These are phyloP conservation scores for Marchantia paleacea DNA, from an alignment of 225 moss, liverwort and hornwort genomes.

Conservation along the genomic window DNA sequence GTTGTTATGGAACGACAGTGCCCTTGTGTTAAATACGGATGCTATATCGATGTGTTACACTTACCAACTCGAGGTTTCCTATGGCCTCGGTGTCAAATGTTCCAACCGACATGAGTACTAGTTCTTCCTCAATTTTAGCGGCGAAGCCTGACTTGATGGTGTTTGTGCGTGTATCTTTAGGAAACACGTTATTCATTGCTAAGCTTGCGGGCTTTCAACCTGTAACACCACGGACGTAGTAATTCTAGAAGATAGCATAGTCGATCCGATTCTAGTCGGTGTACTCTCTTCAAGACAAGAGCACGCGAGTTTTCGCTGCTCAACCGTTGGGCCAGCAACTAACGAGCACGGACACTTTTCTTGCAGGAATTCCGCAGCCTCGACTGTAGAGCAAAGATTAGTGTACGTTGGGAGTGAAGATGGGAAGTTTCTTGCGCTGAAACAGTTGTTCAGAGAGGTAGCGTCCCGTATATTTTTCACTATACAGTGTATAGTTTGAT, in stretches of 20 bases:
- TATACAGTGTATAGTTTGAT: neutral
- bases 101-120: conserved; percentile 15
- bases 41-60: conserved; percentile 30
- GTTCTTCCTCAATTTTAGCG: too few species aligned
- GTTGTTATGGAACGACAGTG: neutral
- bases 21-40: conserved; percentile 39
- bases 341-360: neutral
- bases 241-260: too few species aligned
- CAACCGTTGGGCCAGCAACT: too few species aligned
- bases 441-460: conserved; percentile 78
- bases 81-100: conserved; percentile 42
- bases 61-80: conserved; percentile 36
- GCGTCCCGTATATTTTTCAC: neutral
- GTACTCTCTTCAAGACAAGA: too few species aligned
- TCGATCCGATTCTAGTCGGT: too few species aligned
- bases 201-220: too few species aligned
- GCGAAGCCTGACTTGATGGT: too few species aligned
- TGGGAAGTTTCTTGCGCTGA: conserved; percentile 77
- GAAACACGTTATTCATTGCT: too few species aligned
- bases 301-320: neutral
- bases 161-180: too few species aligned
- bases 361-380: conserved; percentile 73
- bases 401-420: conserved; percentile 88
- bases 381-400: conserved; percentile 67
- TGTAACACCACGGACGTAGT: too few species aligned